phyloP scores from a whole-genome alignment of 2,329 filamentous ascomycete genomes.

The Cyanodermella asteris region DNA sequence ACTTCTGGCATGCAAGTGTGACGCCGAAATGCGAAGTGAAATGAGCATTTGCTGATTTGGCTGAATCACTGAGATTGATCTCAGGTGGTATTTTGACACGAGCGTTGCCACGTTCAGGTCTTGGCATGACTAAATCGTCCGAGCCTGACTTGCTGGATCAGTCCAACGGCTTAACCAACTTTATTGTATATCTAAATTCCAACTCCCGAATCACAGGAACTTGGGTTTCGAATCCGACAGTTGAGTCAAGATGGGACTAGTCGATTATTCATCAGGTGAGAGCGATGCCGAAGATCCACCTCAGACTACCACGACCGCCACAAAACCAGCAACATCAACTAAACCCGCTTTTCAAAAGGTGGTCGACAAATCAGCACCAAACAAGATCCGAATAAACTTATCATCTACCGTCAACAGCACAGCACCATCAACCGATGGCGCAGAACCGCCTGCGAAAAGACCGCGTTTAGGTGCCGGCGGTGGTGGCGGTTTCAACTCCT shows the following conservation, averaged over 20 bases:
- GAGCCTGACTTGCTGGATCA: too few relatives aligned
- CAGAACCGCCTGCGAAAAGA: slow-evolving; percentile 49
- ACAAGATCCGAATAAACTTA: slow-evolving; percentile 67
- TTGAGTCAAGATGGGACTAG: slow-evolving; percentile 41
- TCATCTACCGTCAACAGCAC: slow-evolving; percentile 28
- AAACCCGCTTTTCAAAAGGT: slow-evolving; percentile 55
- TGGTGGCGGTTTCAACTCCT: slow-evolving; percentile 66
- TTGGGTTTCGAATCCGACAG: neutral
- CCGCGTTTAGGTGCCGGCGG: slow-evolving; percentile 39
- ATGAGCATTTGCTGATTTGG: too few relatives aligned
- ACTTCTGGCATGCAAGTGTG: too few relatives aligned
- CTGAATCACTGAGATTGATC: too few relatives aligned
- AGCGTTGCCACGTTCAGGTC: too few relatives aligned
- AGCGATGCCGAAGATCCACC: slow-evolving; percentile 35
- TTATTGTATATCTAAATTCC: neutral
- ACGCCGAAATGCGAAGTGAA: too few relatives aligned
- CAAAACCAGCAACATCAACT: slow-evolving; percentile 14
- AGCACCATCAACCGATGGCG: slow-evolving; percentile 18
- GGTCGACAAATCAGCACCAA: slow-evolving; percentile 57
- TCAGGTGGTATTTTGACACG: too few relatives aligned
- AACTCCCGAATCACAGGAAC: neutral
- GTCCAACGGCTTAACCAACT: too few relatives aligned
- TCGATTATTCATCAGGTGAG: slow-evolving; percentile 57
- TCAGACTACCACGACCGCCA: slow-evolving; percentile 13
- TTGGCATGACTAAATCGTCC: too few relatives aligned